These are phyloP conservation scores for Trichocomaceae sp. DNA, from an alignment of 2,329 filamentous ascomycete species.

Conservation along the genomic window DNA sequence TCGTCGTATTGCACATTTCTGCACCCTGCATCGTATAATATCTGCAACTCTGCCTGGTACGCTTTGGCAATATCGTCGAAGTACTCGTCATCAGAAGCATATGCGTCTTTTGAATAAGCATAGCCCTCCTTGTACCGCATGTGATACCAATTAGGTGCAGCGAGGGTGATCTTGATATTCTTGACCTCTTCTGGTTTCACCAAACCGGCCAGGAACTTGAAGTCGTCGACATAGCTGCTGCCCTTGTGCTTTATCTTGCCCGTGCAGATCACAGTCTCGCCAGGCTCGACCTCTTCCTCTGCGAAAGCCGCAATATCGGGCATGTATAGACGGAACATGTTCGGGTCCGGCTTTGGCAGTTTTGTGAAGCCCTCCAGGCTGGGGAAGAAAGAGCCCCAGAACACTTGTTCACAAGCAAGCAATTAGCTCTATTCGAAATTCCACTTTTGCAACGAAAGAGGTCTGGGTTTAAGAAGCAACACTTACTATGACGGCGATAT, in stretches of 20 bases:
- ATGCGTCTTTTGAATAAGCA: slow-evolving; percentile 53
- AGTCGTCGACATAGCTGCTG: slow-evolving; percentile 52
- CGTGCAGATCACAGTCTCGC: slow-evolving; percentile 51
- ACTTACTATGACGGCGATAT: slow-evolving; percentile 47
- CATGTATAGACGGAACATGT: slow-evolving; percentile 53
- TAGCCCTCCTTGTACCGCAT: slow-evolving; percentile 52
- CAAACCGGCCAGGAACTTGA: slow-evolving; percentile 53
- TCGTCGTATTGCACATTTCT: slow-evolving; percentile 64
- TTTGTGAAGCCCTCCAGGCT: slow-evolving; percentile 51
- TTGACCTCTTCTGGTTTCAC: slow-evolving; percentile 56
- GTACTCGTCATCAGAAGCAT: slow-evolving; percentile 54
- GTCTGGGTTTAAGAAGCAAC: no score
- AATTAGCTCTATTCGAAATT: not conserved
- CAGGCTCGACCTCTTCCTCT: slow-evolving; percentile 51
- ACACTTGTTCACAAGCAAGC: slow-evolving; percentile 33
- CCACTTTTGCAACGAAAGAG: not conserved
- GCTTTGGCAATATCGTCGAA: slow-evolving; percentile 60
- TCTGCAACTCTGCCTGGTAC: slow-evolving; percentile 56
- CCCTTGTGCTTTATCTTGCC: slow-evolving; percentile 54
- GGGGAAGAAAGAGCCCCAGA: slow-evolving; percentile 53
- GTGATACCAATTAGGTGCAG: slow-evolving; percentile 64
- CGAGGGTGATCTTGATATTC: slow-evolving; percentile 62
- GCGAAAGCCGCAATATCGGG: slow-evolving; percentile 58
- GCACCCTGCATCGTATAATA: slow-evolving; percentile 56
- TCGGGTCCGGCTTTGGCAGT: slow-evolving; percentile 41